Evolutionary conservation across 2,329 filamentous ascomycete genomes (phyloP).

Genomic region (Fusarium continuum): DNA sequence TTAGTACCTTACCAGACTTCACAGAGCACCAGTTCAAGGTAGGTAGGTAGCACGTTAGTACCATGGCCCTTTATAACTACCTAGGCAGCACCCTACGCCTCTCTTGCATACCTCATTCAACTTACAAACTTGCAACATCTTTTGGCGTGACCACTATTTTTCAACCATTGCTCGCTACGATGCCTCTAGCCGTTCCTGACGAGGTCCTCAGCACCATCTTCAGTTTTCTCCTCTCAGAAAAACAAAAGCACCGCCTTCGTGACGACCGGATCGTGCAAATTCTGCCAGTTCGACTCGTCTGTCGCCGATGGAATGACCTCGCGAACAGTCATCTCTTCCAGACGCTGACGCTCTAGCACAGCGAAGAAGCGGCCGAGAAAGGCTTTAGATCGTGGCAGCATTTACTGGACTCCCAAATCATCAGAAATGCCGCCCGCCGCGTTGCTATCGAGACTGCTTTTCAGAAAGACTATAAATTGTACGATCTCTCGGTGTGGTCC

Average conservation of each 20-base stretch:
- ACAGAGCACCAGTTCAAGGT: no score
- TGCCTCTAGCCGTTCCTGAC: not conserved
- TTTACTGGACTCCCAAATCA: not conserved
- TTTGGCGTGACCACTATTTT: no score
- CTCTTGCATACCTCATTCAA: no score
- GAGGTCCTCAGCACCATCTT: constrained; percentile 10
- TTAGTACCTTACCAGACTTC: no score
- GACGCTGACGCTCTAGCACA: not conserved
- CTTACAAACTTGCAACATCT: no score
- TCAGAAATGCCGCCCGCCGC: not conserved
- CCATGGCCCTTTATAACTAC: no score
- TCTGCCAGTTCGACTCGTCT: constrained; percentile 13
- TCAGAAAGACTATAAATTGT: not conserved
- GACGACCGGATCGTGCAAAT: rapidly evolving
- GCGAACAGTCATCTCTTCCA: not conserved
- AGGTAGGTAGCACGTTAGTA: no score
- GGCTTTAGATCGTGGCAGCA: not conserved
- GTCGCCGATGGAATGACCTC: constrained; percentile 14
- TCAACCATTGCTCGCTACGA: not conserved
- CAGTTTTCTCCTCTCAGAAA: not conserved
- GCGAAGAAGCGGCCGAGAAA: rapidly evolving
- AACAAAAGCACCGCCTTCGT: not conserved
- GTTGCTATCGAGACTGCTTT: constrained; percentile 9
- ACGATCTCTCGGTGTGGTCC: not conserved
- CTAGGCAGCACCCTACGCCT: no score